Evolutionary conservation across 352 stramenopile genomes (phyloP).

Genomic region (Globisporangium splendens): DNA sequence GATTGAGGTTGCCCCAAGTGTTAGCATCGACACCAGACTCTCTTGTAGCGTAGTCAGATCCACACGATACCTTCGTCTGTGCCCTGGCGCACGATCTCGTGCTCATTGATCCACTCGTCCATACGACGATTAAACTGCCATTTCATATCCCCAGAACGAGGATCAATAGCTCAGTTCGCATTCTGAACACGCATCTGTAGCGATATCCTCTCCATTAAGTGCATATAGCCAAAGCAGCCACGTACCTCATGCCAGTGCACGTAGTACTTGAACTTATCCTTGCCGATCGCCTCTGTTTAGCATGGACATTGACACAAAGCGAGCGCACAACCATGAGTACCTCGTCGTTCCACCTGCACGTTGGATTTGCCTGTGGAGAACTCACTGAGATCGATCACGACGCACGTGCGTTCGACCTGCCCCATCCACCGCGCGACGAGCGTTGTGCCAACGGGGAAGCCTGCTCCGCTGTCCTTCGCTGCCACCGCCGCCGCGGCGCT

Average conservation of each 20-base stretch:
- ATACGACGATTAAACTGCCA: constrained; percentile 82
- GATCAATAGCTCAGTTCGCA: no score
- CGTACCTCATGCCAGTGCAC: constrained; percentile 81
- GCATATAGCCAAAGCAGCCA: background rate
- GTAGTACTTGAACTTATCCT: constrained; percentile 81
- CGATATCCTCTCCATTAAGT: background rate
- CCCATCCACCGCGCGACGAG: constrained; percentile 75
- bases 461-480: constrained; percentile 16
- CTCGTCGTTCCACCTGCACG: background rate
- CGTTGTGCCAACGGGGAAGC: constrained; percentile 55
- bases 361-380: constrained; percentile 3
- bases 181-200: no score
- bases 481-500: constrained; percentile 13
- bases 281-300: constrained; percentile 37
- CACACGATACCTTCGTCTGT: constrained; percentile 45
- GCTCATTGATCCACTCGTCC: constrained; percentile 86
- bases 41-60: no score
- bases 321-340: background rate
- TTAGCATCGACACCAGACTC: no score
- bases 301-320: background rate
- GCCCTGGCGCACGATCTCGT: constrained; percentile 70
- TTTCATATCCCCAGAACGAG: no score
- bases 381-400: constrained; percentile 77
- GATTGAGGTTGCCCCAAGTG: no score
- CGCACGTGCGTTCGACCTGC: constrained; percentile 71